A percentile compares a stretch with the other conserved stretches of the same genome.
These are phyloP conservation scores for Pleurotus djamor DNA, from an alignment of 768 basidiomycete species.

Conservation along the genomic window DNA sequence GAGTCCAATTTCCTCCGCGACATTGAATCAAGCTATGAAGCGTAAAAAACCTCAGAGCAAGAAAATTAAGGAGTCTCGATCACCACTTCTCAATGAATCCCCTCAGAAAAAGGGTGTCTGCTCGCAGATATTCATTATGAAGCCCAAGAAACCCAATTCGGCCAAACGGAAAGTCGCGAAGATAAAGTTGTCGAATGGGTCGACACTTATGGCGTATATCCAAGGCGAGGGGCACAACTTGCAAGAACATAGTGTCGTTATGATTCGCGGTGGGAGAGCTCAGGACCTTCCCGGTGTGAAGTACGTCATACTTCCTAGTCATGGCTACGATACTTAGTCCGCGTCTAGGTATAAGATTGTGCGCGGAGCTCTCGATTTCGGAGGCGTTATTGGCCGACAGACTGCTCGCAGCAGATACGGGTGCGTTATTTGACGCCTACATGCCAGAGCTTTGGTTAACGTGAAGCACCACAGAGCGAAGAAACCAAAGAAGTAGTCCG, in stretches of 20 bases:
- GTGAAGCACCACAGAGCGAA: conserved; percentile 49
- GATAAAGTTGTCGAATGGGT: conserved; percentile 88
- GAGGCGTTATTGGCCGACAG: conserved; percentile 82
- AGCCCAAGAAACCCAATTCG: conserved; percentile 98
- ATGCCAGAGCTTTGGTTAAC: conserved; percentile 9
- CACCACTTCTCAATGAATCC: conserved; percentile 77
- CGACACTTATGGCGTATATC: conserved; percentile 90
- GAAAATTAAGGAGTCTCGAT: conserved; percentile 51
- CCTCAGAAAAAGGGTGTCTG: conserved; percentile 94
- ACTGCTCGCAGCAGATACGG: conserved; percentile 90
- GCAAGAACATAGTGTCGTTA: conserved; percentile 95
- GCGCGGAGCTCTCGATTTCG: conserved; percentile 89
- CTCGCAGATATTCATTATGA: conserved; percentile 73
- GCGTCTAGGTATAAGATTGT: conserved; percentile 86
- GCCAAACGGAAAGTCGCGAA: conserved; percentile 96
- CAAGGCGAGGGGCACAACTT: conserved; percentile 97
- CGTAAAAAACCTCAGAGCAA: conserved; percentile 61
- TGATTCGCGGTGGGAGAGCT: conserved; percentile 92
- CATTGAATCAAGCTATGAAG: conserved; percentile 87
- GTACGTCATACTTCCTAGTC: conserved; percentile 42
- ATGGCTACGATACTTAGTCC: background rate
- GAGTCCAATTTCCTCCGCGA: conserved; percentile 55
- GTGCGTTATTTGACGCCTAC: conserved; percentile 34
- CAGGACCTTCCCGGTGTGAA: conserved; percentile 98
- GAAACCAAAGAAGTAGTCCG: conserved; percentile 77